Conservation (phyloP, 2,329 filamentous ascomycete genomes). For the Ceratocystis colombiana region DNA sequence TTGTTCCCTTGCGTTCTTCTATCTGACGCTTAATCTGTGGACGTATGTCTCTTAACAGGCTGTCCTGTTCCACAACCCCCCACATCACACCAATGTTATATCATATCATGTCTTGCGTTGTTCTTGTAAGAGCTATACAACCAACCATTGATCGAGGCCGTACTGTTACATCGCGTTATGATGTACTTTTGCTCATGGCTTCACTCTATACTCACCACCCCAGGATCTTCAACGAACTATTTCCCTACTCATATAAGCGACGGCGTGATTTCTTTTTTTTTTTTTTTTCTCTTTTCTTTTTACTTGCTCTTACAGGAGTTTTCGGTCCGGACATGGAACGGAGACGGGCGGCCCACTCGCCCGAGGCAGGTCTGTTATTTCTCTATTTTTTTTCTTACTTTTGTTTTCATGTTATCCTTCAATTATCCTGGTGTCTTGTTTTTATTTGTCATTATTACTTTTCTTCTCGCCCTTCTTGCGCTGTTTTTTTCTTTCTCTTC, state of each 20-base stretch:
- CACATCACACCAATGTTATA: neutral
- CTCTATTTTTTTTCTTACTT: too few species aligned
- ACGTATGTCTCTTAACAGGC: slow-evolving; percentile 7
- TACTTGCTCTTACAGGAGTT: neutral
- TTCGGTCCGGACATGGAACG: neutral
- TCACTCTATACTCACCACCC: slow-evolving; percentile 10
- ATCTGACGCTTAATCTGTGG: neutral
- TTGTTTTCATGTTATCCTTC: neutral
- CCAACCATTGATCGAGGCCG: neutral
- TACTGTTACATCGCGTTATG: neutral
- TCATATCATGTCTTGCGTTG: neutral
- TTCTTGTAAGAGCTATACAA: neutral
- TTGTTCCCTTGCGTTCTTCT: neutral
- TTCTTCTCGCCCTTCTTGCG: neutral
- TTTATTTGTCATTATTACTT: neutral
- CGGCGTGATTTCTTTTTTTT: neutral
- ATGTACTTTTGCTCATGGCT: neutral
- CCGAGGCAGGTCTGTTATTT: slow-evolving; percentile 8
- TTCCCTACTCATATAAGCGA: slow-evolving; percentile 5
- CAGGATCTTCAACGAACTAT: slow-evolving; percentile 14
- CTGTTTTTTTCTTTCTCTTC: neutral
- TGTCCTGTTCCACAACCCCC: neutral
- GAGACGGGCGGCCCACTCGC: neutral
- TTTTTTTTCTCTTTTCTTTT: neutral
- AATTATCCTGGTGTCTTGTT: neutral